Evolutionary conservation across 805 yeast genomes (phyloP).

Genomic region (Lipomyces orientalis): DNA sequence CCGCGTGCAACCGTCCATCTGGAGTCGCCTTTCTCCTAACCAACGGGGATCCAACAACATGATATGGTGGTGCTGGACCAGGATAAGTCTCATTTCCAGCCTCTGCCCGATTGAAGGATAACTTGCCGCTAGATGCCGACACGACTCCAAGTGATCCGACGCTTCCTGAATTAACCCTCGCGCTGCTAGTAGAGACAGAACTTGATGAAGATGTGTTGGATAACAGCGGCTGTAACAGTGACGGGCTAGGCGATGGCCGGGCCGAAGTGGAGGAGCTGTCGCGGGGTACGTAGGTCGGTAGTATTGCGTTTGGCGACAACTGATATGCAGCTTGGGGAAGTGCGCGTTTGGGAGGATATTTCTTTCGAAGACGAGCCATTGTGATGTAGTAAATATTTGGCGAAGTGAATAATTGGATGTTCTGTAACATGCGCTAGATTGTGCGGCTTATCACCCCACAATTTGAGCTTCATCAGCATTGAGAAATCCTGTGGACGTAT

Average conservation of each 20-base stretch:
- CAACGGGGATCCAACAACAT: not conserved
- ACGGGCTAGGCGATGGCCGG: conserved; percentile 4
- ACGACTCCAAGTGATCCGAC: conserved; percentile 10
- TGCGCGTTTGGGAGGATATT: conserved; percentile 24
- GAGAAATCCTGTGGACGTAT: not conserved
- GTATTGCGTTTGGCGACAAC: conserved; percentile 10
- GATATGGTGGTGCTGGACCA: not conserved
- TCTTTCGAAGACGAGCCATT: conserved; percentile 28
- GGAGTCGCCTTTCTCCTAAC: not conserved
- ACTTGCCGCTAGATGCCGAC: not conserved
- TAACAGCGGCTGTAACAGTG: conserved; percentile 19
- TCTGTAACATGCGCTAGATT: too few species aligned
- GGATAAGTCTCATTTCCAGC: not conserved
- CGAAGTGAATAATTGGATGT: too few species aligned
- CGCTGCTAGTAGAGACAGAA: conserved; percentile 6
- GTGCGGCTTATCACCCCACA: not conserved
- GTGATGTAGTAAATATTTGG: not conserved
- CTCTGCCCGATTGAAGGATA: not conserved
- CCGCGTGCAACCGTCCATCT: not conserved
- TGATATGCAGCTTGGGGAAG: conserved; percentile 20
- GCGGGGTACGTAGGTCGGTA: not conserved
- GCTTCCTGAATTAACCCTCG: conserved; percentile 4
- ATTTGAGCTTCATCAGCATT: too few species aligned
- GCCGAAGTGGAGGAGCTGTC: not conserved
- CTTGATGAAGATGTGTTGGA: conserved; percentile 22